A percentile compares a stretch with the other conserved stretches of the same genome.
These are phyloP conservation scores for Fusarium fujikuroi DNA, from an alignment of 2,329 filamentous ascomycete species.

Conservation along the genomic window DNA sequence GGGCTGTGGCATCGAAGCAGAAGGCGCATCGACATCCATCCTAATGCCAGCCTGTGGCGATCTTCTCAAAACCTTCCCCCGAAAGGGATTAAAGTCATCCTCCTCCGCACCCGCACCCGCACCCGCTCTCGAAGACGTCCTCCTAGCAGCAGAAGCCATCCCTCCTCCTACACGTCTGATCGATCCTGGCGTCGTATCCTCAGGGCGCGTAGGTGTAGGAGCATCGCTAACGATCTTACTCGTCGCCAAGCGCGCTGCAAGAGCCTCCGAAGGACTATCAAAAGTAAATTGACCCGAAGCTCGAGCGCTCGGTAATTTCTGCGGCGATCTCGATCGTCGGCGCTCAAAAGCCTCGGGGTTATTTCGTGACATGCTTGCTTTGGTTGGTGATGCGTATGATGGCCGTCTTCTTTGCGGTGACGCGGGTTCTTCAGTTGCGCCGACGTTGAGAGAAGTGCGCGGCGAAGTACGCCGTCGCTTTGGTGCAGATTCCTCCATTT, in stretches of 20 bases:
- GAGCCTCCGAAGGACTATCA: slow-evolving; percentile 44
- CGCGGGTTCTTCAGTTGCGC: slow-evolving; percentile 43
- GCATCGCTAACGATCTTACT: slow-evolving; percentile 41
- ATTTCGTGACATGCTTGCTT: slow-evolving; percentile 69
- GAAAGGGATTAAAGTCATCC: slow-evolving; percentile 45
- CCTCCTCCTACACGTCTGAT: slow-evolving; percentile 42
- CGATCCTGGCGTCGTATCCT: slow-evolving; percentile 23
- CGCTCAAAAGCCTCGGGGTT: slow-evolving; percentile 68
- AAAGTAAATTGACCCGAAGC: slow-evolving; percentile 16
- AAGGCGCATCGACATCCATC: slow-evolving; percentile 6
- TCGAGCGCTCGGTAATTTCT: slow-evolving; percentile 42
- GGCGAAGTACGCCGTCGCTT: slow-evolving; percentile 74
- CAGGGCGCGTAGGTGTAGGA: slow-evolving; percentile 26
- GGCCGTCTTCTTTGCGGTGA: slow-evolving; percentile 53
- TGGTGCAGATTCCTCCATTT: slow-evolving; percentile 65
- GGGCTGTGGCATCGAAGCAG: slow-evolving; percentile 34
- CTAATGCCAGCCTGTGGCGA: slow-evolving; percentile 46
- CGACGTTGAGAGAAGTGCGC: slow-evolving; percentile 47
- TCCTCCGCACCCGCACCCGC: slow-evolving; percentile 57
- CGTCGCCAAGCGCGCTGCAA: slow-evolving; percentile 47
- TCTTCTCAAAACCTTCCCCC: slow-evolving; percentile 43
- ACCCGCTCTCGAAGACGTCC: slow-evolving; percentile 56
- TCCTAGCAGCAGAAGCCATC: slow-evolving; percentile 51
- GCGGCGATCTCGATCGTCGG: slow-evolving; percentile 52
- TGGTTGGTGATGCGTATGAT: slow-evolving; percentile 75